Conservation (phyloP, 2,329 filamentous ascomycete species). For the Basipetospora chlamydospora region DNA sequence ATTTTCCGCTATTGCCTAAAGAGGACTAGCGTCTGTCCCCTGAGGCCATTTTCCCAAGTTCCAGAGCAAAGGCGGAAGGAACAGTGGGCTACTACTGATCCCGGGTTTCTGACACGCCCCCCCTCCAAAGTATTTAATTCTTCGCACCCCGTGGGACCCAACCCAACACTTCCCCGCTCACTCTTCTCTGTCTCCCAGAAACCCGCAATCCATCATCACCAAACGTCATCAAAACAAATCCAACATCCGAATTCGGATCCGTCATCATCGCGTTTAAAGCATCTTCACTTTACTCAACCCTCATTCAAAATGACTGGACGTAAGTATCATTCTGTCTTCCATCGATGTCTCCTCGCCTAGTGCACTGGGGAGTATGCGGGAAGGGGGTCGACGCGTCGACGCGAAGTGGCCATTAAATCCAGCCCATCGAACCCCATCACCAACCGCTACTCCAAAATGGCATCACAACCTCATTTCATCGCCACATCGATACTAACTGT, state of each 20-base stretch:
- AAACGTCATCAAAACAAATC: slow-evolving; percentile 12
- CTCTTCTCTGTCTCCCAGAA: slow-evolving; percentile 12
- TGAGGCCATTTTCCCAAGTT: no score
- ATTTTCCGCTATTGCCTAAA: slow-evolving; percentile 10
- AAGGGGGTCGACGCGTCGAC: background rate
- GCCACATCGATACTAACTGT: background rate
- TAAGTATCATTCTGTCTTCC: slow-evolving; percentile 29
- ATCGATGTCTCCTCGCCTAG: no score
- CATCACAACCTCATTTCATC: no score
- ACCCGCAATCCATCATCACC: slow-evolving; percentile 12
- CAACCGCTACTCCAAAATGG: no score
- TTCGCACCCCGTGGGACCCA: slow-evolving; percentile 8
- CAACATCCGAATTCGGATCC: slow-evolving; percentile 2
- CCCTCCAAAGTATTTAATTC: slow-evolving; percentile 10
- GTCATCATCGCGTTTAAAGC: slow-evolving; percentile 8
- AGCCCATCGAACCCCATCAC: no score
- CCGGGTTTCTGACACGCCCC: slow-evolving; percentile 10
- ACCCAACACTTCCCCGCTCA: slow-evolving; percentile 7
- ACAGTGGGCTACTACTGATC: slow-evolving; percentile 8
- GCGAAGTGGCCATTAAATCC: background rate
- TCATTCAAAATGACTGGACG: slow-evolving; percentile 56
- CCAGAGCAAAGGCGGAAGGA: no score
- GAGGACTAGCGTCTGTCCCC: slow-evolving; percentile 13
- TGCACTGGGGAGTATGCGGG: no score
- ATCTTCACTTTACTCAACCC: slow-evolving; percentile 13